Base-by-base conservation (phyloP, 257 asterid genomes). In the Solanum ahanhuiri region DNA sequence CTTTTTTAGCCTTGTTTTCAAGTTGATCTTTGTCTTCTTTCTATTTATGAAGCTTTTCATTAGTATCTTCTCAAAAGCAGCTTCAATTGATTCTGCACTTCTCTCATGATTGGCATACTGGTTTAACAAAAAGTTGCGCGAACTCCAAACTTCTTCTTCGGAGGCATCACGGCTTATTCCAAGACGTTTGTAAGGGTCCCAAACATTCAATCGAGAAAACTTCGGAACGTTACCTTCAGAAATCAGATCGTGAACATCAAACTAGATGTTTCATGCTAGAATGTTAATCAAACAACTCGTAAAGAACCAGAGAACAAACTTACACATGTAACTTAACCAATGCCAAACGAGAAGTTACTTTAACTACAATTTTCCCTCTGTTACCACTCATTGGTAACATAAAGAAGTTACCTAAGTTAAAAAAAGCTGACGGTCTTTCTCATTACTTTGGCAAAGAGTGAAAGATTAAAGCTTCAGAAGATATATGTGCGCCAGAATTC, bases 111-210 rank as follows among this genome's bases (percentile, higher is more conserved):
- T 86, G 37, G 95, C 92, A 86, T 93, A 97, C 73, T 97, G 99
- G 88, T 86, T 84, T 90, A 94, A 85, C 92, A 97, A 90, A 89
- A 97, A 93, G 90, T 97, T 95, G 45, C 98, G 95, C 85, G 98
- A 95, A 88, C 96, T 92, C 99, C 99, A 97, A 86, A 97, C 90
- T 93, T 97, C 99, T 88, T 95, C 98, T 86, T 94, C 97, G 4
- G 98, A 93, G 69, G 98, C 99, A 91, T 95, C 95, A 51, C 89
- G 90, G 72, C 84, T 87, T 91, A 97, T 86, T 71, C 99, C 99
- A 83, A 97, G 91, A 48, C 98, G 94, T 92, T 94, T 97, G 87
- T 92, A 97, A 33, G 99, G 99, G 89, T 95, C 93, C 98, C 99
- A 97, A 35, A 93, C 96, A 79, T 90, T 89, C 39, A 89, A n/a